Conservation (phyloP, 2,329 filamentous ascomycete species). For the Ambrosiella xylebori region DNA sequence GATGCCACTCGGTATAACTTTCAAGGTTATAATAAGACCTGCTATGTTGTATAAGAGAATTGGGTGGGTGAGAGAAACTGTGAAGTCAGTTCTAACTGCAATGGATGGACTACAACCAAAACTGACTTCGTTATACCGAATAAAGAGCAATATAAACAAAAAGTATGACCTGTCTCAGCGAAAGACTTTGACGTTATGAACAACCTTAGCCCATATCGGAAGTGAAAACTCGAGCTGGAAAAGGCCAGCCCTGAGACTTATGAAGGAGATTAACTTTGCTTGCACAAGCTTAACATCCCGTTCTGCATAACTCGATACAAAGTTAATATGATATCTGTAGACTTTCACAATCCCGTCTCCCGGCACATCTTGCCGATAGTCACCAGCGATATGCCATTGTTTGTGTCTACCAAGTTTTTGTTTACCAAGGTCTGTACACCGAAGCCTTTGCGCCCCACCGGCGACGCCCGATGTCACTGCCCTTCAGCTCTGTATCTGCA, state of each 20-base stretch:
- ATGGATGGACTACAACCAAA: no score
- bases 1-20: no score
- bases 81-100: no score
- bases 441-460: background rate
- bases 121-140: background rate
- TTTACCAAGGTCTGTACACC: background rate
- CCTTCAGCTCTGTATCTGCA: background rate
- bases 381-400: background rate
- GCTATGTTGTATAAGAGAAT: no score
- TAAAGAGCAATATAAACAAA: background rate
- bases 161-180: background rate
- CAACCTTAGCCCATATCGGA: background rate
- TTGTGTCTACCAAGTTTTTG: background rate
- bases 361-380: background rate
- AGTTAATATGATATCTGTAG: no score
- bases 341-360: background rate
- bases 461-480: background rate
- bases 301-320: no score
- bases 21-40: no score
- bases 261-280: background rate
- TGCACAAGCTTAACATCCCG: background rate
- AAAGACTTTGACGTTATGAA: background rate
- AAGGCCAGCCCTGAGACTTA: conserved; percentile 3
- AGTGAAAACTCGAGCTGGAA: background rate
- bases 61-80: no score